A percentile compares a stretch with the other conserved stretches of the same genome.
Evolutionary conservation across 2,329 filamentous ascomycete species (phyloP).

Genomic region (Cladosporium sp.): DNA sequence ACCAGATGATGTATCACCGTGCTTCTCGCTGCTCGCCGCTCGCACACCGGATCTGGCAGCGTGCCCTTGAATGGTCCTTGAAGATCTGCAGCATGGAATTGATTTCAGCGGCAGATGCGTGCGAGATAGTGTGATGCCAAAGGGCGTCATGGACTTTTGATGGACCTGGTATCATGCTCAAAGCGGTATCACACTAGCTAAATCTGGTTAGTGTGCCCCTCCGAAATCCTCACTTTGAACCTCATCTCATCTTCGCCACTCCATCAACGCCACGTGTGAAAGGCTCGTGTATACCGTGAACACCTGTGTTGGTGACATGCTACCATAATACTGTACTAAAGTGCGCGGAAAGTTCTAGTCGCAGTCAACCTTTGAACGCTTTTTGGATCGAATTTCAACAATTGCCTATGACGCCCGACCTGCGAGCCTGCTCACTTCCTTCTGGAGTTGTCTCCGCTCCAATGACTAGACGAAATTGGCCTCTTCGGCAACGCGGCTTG

Average conservation of each 20-base stretch:
- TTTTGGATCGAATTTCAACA: no score
- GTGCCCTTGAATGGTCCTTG: neutral
- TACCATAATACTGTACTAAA: neutral
- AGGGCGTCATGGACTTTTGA: conserved; percentile 3
- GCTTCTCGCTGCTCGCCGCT: conserved; percentile 10
- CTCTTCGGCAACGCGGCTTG: neutral
- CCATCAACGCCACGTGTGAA: neutral
- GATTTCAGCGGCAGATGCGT: conserved; percentile 8
- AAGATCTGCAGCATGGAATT: conserved; percentile 8
- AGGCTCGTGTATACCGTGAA: neutral
- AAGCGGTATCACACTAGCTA: neutral
- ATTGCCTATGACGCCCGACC: no score
- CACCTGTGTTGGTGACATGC: neutral
- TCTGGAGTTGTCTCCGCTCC: neutral
- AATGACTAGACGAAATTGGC: neutral
- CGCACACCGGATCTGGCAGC: neutral
- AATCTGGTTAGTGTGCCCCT: neutral
- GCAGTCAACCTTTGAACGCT: neutral
- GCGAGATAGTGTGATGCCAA: neutral
- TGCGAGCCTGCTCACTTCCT: neutral
- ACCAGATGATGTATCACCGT: neutral
- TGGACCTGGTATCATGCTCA: neutral
- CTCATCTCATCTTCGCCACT: neutral
- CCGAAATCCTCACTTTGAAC: neutral
- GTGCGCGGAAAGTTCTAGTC: neutral